phyloP scores from a whole-genome alignment of 139 green algal genomes.

The Chlamydomonas schloesseri region DNA sequence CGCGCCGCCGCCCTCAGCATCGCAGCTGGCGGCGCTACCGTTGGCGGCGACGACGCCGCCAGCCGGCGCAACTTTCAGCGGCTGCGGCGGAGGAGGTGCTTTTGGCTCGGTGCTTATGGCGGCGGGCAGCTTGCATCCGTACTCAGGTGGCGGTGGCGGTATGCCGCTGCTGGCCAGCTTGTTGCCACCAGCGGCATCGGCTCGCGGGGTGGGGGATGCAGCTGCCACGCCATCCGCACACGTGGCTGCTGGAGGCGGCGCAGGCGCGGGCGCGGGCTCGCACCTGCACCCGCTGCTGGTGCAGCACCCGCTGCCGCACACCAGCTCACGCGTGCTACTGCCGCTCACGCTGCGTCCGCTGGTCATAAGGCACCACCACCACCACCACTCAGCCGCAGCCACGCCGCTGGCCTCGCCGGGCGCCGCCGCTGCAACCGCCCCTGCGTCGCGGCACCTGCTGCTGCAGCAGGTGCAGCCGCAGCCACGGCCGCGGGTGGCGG shows the following conservation, averaged over 20 bases:
- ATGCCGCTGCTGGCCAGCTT: too few species aligned
- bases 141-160: too few species aligned
- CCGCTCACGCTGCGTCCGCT: not conserved
- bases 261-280: not conserved
- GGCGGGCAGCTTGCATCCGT: too few species aligned
- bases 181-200: too few species aligned
- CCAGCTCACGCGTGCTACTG: not conserved
- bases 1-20: not conserved
- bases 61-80: too few species aligned
- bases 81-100: too few species aligned
- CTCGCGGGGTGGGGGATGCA: too few species aligned
- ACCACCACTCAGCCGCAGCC: not conserved
- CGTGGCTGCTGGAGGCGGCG: not conserved
- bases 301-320: not conserved
- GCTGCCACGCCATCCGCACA: too few species aligned
- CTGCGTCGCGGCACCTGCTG: not conserved
- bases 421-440: not conserved
- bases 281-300: not conserved
- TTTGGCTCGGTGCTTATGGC: too few species aligned
- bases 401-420: not conserved
- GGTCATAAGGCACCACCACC: not conserved
- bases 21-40: not conserved
- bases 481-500: not conserved
- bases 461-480: not conserved
- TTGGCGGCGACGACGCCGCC: not conserved